phyloP scores from a whole-genome alignment of 1,284 basidiomycete species.

The Boletus mariae region DNA sequence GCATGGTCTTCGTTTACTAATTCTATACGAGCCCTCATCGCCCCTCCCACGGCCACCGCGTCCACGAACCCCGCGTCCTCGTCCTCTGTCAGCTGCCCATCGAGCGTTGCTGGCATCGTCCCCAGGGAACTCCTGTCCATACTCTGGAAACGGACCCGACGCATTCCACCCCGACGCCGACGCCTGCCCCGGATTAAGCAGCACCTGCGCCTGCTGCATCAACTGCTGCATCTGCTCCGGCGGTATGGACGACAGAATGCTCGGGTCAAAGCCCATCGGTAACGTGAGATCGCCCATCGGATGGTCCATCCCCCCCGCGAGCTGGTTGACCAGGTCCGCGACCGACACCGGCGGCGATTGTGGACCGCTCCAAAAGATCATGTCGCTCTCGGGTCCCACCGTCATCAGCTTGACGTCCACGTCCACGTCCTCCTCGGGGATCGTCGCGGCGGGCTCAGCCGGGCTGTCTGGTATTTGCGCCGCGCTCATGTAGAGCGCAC shows the following conservation, averaged over 20 bases:
- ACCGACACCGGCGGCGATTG: slow-evolving; percentile 46
- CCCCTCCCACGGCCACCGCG: slow-evolving; percentile 48
- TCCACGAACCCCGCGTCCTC: slow-evolving; percentile 33
- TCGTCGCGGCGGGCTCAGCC: slow-evolving; percentile 57
- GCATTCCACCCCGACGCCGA: slow-evolving; percentile 27
- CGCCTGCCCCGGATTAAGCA: slow-evolving; percentile 27
- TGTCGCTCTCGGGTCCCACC: slow-evolving; percentile 63
- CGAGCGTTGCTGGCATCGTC: slow-evolving; percentile 41
- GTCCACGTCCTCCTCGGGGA: slow-evolving; percentile 68
- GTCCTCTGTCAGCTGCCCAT: slow-evolving; percentile 40
- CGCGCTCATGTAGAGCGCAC: slow-evolving; percentile 65
- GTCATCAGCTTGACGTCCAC: slow-evolving; percentile 60
- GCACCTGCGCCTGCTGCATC: slow-evolving; percentile 49
- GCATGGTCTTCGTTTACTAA: slow-evolving; percentile 80
- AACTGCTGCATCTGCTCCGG: slow-evolving; percentile 63
- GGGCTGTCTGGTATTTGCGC: slow-evolving; percentile 73
- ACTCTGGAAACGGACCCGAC: slow-evolving; percentile 34
- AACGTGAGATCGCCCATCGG: slow-evolving; percentile 19
- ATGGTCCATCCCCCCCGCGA: slow-evolving; percentile 40
- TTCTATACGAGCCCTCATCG: slow-evolving; percentile 55
- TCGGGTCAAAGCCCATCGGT: slow-evolving; percentile 31
- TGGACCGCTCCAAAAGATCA: slow-evolving; percentile 54
- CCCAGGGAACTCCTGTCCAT: slow-evolving; percentile 27
- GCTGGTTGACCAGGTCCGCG: slow-evolving; percentile 66
- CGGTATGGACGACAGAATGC: slow-evolving; percentile 40